These are phyloP conservation scores for Biscogniauxia mediterranea DNA, from an alignment of 2,329 filamentous ascomycete species.

Conservation along the genomic window DNA sequence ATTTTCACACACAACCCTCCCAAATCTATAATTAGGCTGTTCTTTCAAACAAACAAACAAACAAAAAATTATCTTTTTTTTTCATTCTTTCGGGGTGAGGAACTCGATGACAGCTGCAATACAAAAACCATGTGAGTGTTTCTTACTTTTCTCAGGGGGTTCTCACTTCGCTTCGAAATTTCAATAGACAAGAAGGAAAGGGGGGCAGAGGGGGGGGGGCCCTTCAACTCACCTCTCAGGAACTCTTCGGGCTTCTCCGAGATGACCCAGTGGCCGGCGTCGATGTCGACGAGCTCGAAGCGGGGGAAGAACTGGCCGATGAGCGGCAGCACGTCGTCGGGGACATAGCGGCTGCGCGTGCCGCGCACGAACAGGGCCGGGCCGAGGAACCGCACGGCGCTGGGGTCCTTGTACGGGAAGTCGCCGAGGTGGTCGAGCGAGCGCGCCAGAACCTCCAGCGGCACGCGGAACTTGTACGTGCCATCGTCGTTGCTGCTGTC, in stretches of 20 bases:
- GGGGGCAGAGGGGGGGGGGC: background rate
- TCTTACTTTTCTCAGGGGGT: background rate
- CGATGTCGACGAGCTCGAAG: slow-evolving; percentile 71
- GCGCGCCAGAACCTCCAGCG: slow-evolving; percentile 66
- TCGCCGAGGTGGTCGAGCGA: slow-evolving; percentile 76
- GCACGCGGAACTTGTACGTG: slow-evolving; percentile 73
- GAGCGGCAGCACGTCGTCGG: slow-evolving; percentile 75
- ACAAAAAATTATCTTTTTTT: background rate
- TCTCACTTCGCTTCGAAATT: background rate
- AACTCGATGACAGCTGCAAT: slow-evolving; percentile 63
- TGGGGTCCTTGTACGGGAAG: slow-evolving; percentile 80
- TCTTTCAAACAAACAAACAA: slow-evolving; percentile 1
- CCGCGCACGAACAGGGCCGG: slow-evolving; percentile 80
- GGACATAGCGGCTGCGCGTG: slow-evolving; percentile 73
- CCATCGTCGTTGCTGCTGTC: slow-evolving; percentile 37
- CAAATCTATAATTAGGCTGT: slow-evolving; percentile 1
- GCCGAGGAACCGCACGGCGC: slow-evolving; percentile 67
- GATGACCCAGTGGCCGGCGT: slow-evolving; percentile 84
- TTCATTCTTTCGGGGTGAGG: slow-evolving; percentile 48
- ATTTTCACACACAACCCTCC: slow-evolving; percentile 14
- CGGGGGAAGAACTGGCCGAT: slow-evolving; percentile 80
- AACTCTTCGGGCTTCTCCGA: slow-evolving; percentile 85
- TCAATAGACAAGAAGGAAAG: background rate
- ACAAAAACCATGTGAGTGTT: slow-evolving; percentile 6
- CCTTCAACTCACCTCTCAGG: slow-evolving; percentile 58